phyloP scores from a whole-genome alignment of 768 basidiomycete genomes.

The Cystobasidium ongulense region DNA sequence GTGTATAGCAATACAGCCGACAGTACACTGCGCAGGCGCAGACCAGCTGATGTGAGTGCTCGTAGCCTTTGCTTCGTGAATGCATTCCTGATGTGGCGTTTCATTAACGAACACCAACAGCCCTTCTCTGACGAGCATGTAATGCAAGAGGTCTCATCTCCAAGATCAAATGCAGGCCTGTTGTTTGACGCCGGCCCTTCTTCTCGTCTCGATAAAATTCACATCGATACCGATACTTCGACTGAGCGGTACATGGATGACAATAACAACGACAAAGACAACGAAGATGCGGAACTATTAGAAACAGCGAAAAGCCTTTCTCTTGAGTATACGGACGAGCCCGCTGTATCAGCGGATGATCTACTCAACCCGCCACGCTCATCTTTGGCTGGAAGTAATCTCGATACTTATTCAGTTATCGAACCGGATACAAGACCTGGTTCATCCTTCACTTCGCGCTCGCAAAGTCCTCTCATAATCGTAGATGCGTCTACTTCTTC shows the following conservation, averaged over 20 bases:
- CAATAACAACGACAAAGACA: neutral
- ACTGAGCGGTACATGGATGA: too few species aligned
- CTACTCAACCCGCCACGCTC: neutral
- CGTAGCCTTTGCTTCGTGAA: neutral
- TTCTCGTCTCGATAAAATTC: neutral
- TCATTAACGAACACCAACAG: neutral
- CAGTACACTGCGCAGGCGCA: neutral
- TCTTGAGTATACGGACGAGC: neutral
- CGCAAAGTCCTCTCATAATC: neutral
- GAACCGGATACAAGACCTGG: neutral
- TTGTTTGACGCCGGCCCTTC: conserved; percentile 16
- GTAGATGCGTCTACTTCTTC: neutral
- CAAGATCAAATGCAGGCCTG: neutral
- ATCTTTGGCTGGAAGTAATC: neutral
- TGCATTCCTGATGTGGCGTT: neutral
- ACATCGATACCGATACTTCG: neutral
- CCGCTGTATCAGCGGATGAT: neutral
- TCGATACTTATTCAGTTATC: neutral
- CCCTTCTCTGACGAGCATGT: conserved; percentile 1
- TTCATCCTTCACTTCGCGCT: neutral
- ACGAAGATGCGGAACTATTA: neutral
- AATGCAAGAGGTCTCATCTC: neutral
- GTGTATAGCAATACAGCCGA: neutral
- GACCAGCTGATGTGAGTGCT: neutral
- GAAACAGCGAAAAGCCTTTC: neutral